Evolutionary conservation across 352 stramenopile species (phyloP).

Genomic region (Phytophthora sansomeana): DNA sequence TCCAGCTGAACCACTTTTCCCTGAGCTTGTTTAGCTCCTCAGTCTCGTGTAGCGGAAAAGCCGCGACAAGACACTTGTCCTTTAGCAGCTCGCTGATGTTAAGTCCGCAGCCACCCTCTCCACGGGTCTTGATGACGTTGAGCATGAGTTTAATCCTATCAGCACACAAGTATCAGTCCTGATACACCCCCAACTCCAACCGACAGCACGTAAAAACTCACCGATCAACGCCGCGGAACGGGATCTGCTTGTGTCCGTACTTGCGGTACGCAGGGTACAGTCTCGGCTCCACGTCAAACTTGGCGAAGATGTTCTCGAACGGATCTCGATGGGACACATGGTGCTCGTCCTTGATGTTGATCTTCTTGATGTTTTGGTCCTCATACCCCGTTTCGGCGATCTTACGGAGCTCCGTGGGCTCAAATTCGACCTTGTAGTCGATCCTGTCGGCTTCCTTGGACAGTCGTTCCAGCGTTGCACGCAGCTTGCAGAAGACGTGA

Average conservation of each 20-base stretch:
- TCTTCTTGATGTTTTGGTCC: slow-evolving; percentile 67
- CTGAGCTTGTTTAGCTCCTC: slow-evolving; percentile 58
- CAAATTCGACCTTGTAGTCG: slow-evolving; percentile 85
- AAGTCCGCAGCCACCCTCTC: slow-evolving; percentile 67
- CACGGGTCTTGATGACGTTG: slow-evolving; percentile 70
- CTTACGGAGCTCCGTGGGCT: slow-evolving; percentile 58
- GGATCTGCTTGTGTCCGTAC: slow-evolving; percentile 71
- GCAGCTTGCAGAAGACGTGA: slow-evolving; percentile 82
- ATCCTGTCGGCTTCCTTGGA: slow-evolving; percentile 78
- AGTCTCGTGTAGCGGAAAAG: slow-evolving; percentile 68
- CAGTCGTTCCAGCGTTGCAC: slow-evolving; percentile 68
- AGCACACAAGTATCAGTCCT: not conserved
- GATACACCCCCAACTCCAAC: not conserved
- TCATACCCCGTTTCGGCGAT: slow-evolving; percentile 66
- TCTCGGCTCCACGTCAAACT: slow-evolving; percentile 76
- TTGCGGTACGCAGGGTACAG: slow-evolving; percentile 75
- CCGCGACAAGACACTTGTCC: slow-evolving; percentile 64
- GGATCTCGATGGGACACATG: slow-evolving; percentile 62
- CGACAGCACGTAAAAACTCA: slow-evolving; percentile 16
- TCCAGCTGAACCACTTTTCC: slow-evolving; percentile 75
- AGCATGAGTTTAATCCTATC: slow-evolving; percentile 74
- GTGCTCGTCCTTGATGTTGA: slow-evolving; percentile 62
- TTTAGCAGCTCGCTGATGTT: slow-evolving; percentile 61
- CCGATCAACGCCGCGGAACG: slow-evolving; percentile 78
- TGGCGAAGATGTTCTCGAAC: slow-evolving; percentile 80